Conservation (phyloP, 2,329 filamentous ascomycete species). For the Exophiala sp. region DNA sequence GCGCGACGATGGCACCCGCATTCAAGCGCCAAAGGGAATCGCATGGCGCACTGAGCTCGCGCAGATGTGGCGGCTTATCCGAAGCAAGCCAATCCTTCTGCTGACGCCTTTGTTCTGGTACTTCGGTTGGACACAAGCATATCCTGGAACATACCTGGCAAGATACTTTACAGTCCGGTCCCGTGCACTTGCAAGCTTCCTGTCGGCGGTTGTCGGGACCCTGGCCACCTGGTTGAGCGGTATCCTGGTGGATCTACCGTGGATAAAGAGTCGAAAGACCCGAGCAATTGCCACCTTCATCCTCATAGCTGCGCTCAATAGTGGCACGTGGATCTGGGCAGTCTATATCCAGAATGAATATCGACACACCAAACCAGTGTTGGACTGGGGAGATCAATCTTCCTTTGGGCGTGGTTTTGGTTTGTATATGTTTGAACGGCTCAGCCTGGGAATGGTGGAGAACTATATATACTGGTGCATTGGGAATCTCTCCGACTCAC, state of each 20-base stretch:
- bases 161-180: slow-evolving; percentile 43
- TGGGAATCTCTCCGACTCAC: slow-evolving; percentile 42
- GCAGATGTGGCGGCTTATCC: slow-evolving; percentile 36
- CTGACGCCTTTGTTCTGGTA: slow-evolving; percentile 38
- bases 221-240: slow-evolving; percentile 37
- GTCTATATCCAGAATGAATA: slow-evolving; percentile 46
- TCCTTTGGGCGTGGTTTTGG: slow-evolving; percentile 42
- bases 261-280: slow-evolving; percentile 37
- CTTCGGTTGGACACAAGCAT: slow-evolving; percentile 35
- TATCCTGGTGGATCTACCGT: slow-evolving; percentile 36
- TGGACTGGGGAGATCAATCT: slow-evolving; percentile 42
- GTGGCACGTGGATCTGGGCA: slow-evolving; percentile 41
- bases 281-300: slow-evolving; percentile 39
- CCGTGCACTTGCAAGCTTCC: slow-evolving; percentile 37
- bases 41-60: slow-evolving; percentile 30
- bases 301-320: slow-evolving; percentile 31
- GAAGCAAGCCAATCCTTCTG: slow-evolving; percentile 36
- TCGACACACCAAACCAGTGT: slow-evolving; percentile 37
- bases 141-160: slow-evolving; percentile 39
- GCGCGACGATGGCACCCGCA: slow-evolving; percentile 39
- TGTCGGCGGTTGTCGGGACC: slow-evolving; percentile 39
- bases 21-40: slow-evolving; percentile 32
- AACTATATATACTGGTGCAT: slow-evolving; percentile 48
- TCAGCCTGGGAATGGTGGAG: slow-evolving; percentile 39
- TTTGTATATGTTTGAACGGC: slow-evolving; percentile 39